These are phyloP conservation scores for Paralagenidium karlingii DNA, from an alignment of 352 stramenopile genomes.

Conservation along the genomic window DNA sequence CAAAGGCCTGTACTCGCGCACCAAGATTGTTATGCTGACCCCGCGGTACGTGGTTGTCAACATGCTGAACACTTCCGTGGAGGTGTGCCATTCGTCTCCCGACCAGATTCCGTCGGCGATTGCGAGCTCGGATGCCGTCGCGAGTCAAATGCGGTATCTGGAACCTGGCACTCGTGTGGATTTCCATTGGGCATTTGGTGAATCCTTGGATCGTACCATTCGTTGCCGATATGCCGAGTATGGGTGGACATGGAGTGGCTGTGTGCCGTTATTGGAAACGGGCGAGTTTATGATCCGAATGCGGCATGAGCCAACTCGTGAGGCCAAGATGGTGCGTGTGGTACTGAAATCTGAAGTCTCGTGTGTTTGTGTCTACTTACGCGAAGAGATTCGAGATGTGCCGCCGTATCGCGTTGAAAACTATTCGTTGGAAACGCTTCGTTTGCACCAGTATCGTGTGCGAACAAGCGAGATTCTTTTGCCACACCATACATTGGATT, in stretches of 20 bases:
- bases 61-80: conserved; percentile 42
- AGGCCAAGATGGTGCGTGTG: conserved; percentile 66
- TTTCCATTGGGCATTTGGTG: conserved; percentile 72
- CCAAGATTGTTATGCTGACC: conserved; percentile 81
- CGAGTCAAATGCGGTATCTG: conserved; percentile 46
- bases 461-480: conserved; percentile 75
- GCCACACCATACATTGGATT: conserved; percentile 77
- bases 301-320: conserved; percentile 67
- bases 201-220: conserved; percentile 60
- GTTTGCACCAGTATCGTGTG: conserved; percentile 72
- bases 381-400: conserved; percentile 59
- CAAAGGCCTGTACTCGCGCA: conserved; percentile 67
- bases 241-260: conserved; percentile 78
- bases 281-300: conserved; percentile 75
- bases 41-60: conserved; percentile 81
- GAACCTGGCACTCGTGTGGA: conserved; percentile 66
- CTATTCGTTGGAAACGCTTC: conserved; percentile 80
- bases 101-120: conserved; percentile 23
- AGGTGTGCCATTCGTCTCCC: conserved; percentile 70
- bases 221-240: conserved; percentile 56
- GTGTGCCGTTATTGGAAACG: conserved; percentile 56
- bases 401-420: conserved; percentile 83
- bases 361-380: conserved; percentile 72
- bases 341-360: conserved; percentile 64
- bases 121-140: conserved; percentile 10